phyloP scores from a whole-genome alignment of 768 basidiomycete genomes.

The Lyophyllum atratum region DNA sequence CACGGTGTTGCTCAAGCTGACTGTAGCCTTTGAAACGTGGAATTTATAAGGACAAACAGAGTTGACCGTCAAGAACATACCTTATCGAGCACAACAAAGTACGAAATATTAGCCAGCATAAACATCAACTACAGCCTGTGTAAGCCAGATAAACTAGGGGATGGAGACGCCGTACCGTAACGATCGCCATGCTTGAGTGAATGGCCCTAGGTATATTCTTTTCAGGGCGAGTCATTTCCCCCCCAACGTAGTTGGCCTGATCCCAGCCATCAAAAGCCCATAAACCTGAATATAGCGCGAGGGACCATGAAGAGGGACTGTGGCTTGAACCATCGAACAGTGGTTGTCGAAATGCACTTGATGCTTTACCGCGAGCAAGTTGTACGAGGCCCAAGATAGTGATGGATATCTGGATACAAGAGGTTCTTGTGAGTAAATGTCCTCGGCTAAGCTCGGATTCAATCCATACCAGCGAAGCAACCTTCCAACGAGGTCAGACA shows the following conservation, averaged over 20 bases:
- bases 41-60: neutral
- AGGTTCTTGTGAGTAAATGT: conserved; percentile 14
- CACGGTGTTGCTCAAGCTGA: conserved; percentile 82
- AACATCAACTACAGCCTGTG: conserved; percentile 60
- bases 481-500: conserved; percentile 34
- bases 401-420: conserved; percentile 56
- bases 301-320: conserved; percentile 83
- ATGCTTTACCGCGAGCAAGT: conserved; percentile 68
- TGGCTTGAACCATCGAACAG: conserved; percentile 73
- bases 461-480: conserved; percentile 62
- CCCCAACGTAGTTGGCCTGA: conserved; percentile 88
- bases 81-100: conserved; percentile 92
- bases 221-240: conserved; percentile 80
- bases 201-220: conserved; percentile 89
- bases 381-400: conserved; percentile 80
- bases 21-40: conserved; percentile 44
- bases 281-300: conserved; percentile 93
- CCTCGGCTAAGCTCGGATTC: neutral
- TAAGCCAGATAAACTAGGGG: neutral
- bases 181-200: conserved; percentile 86
- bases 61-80: conserved; percentile 32
- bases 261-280: conserved; percentile 99
- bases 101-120: conserved; percentile 81
- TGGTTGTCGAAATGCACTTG: conserved; percentile 65
- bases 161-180: conserved; percentile 53